A percentile compares a stretch with the other conserved stretches of the same genome.
Evolutionary conservation across 1,284 basidiomycete species (phyloP).

Genomic region (Ustilago tritici): DNA sequence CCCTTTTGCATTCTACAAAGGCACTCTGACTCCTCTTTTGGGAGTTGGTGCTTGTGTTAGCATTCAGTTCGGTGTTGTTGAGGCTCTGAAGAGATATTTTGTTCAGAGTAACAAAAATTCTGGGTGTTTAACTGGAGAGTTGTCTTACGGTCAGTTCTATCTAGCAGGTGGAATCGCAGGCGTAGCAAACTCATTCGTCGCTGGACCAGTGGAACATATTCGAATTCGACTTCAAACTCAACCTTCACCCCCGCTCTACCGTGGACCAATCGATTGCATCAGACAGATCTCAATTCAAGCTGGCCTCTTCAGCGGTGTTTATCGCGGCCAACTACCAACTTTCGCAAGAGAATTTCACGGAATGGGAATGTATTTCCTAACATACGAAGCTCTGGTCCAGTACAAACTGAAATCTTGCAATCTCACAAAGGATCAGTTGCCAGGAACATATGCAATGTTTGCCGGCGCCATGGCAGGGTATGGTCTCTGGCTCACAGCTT

Average conservation of each 20-base stretch:
- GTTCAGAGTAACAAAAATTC: conserved; percentile 59
- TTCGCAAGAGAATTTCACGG: conserved; percentile 81
- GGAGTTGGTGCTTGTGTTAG: conserved; percentile 96
- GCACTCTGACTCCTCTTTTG: conserved; percentile 89
- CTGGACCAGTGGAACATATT: conserved; percentile 96
- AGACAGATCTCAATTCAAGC: conserved; percentile 19
- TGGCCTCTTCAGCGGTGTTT: conserved; percentile 75
- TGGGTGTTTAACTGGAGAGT: conserved; percentile 55
- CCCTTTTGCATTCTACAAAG: conserved; percentile 96
- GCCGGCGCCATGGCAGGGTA: conserved; percentile 62
- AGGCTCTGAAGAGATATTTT: conserved; percentile 89
- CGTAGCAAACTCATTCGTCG: conserved; percentile 89
- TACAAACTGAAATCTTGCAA: conserved; percentile 74
- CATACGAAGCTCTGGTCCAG: conserved; percentile 92
- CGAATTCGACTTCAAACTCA: conserved; percentile 80
- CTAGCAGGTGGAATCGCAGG: conserved; percentile 85
- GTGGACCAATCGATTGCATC: conserved; percentile 70
- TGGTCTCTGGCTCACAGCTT: conserved; percentile 74
- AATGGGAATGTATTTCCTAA: conserved; percentile 76
- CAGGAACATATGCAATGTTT: conserved; percentile 58
- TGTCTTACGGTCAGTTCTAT: conserved; percentile 79
- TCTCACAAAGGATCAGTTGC: conserved; percentile 52
- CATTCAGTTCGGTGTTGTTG: conserved; percentile 94
- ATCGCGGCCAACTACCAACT: conserved; percentile 92
- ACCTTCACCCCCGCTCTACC: conserved; percentile 55